phyloP scores from a whole-genome alignment of 306 rosid genomes.

The Dalbergia cochinchinensis region DNA sequence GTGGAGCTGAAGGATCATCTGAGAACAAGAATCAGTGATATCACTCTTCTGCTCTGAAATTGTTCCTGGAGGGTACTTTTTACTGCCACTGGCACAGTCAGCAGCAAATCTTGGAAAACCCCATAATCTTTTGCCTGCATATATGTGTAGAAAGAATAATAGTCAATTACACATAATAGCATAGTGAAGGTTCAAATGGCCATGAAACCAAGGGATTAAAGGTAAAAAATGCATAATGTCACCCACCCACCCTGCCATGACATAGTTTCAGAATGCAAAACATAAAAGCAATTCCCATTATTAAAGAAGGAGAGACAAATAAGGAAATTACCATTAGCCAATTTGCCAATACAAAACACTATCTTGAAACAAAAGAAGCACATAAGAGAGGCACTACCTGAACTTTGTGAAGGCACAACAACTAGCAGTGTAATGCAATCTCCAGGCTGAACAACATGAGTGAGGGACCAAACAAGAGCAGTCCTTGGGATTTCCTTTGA shows the following conservation, averaged over 20 bases:
- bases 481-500: slow-evolving; percentile 91
- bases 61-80: slow-evolving; percentile 73
- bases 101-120: slow-evolving; percentile 94
- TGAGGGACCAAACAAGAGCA: slow-evolving; percentile 95
- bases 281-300: neutral
- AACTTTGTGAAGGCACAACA: slow-evolving; percentile 88
- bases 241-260: neutral
- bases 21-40: slow-evolving; percentile 92
- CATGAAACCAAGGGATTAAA: neutral
- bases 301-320: neutral
- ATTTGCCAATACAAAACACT: neutral
- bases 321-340: slow-evolving; percentile 15
- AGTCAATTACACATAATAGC: slow-evolving; percentile 22
- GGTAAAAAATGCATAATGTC: neutral
- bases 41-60: slow-evolving; percentile 80
- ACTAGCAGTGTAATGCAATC: slow-evolving; percentile 94
- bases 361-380: slow-evolving; percentile 4
- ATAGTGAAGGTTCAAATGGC: slow-evolving; percentile 2
- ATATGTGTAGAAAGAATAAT: slow-evolving; percentile 1
- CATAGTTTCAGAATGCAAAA: slow-evolving; percentile 24
- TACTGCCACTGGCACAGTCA: slow-evolving; percentile 87
- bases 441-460: slow-evolving; percentile 99
- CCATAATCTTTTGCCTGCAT: slow-evolving; percentile 89
- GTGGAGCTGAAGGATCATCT: slow-evolving; percentile 98
- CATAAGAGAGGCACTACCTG: slow-evolving; percentile 63